Evolutionary conservation across 2,329 filamentous ascomycete species (phyloP), one percentile per base, ranked within the genome.

Genomic region (Claviceps sp.): DNA sequence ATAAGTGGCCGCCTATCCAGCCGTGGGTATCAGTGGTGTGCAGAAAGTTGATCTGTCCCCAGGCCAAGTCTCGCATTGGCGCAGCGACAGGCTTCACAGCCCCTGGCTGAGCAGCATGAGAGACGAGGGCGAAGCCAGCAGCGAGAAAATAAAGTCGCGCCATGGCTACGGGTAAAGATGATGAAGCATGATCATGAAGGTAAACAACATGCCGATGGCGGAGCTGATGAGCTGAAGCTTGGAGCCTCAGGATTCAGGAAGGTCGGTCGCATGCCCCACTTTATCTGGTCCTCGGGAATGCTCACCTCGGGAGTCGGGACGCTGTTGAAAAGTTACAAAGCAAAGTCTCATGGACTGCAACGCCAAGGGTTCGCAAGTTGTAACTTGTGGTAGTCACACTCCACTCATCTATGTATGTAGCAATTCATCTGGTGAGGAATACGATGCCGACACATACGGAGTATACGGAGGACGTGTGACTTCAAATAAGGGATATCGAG

Each of bases 41-140:
- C n/a, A 98, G 70, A 67, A 95, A 94, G 74, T 97, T 97, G 62
- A 97, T 77, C 65, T 95, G 85, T n/a, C 87, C 90, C 88, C 90
- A 96, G 60, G 82, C 78, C 51, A 98, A 75, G 59, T 89, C 78
- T 61, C 91, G 84, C 69, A 97, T 80, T 46, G 89, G 90, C 52
- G 85, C 89, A 53, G 81, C 77, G 54, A 91, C 77, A 7, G 93
- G 88, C 42, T 78, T 70, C n/a, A 83, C 83, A 50, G 91, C 88
- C 52, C 80, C 82, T 10, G 91, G 91, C 67, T 98, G 93, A 54
- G 82, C 76, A 19, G 72, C 73, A 47, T 34, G 63, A 50, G 63
- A 63, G 48, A 63, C 64, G 41, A 55, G 40, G 51, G 68, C 63
- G 52, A 73, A 54, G 42, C 64, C 62, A 40, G 62, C 58, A 50